These are phyloP conservation scores for Candida chauliodis DNA, from an alignment of 805 yeast genomes.

Conservation along the genomic window DNA sequence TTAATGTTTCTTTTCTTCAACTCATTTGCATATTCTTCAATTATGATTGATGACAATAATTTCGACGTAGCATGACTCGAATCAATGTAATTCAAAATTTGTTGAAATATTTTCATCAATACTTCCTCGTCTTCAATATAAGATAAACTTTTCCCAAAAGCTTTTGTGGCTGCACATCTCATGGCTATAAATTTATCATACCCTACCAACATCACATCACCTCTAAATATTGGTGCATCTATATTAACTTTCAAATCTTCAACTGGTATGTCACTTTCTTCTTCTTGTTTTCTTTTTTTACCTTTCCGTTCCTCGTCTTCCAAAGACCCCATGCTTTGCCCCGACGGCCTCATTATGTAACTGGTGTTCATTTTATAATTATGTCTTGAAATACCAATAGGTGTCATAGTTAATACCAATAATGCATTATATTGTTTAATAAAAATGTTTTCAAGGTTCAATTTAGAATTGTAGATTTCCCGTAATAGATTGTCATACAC, in stretches of 20 bases:
- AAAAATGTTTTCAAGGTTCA: constrained; percentile 50
- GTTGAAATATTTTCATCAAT: constrained; percentile 35
- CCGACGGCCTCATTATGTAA: constrained; percentile 79
- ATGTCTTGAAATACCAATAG: constrained; percentile 89
- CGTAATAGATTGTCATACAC: constrained; percentile 57
- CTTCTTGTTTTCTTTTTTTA: constrained; percentile 44
- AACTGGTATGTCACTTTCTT: constrained; percentile 41
- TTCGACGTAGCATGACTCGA: constrained; percentile 76
- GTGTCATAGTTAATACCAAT: constrained; percentile 76
- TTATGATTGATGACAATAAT: constrained; percentile 60
- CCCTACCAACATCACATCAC: constrained; percentile 87
- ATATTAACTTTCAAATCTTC: constrained; percentile 73
- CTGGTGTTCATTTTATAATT: constrained; percentile 78
- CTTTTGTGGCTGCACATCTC: constrained; percentile 70
- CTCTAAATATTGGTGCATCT: constrained; percentile 87
- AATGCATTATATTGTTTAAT: constrained; percentile 56
- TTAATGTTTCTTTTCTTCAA: constrained; percentile 15
- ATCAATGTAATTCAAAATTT: constrained; percentile 40
- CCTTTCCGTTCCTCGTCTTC: constrained; percentile 35
- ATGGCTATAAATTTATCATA: constrained; percentile 69
- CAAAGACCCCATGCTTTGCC: constrained; percentile 35
- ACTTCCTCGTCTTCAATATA: constrained; percentile 39
- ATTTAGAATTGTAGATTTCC: constrained; percentile 43
- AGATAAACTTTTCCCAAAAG: constrained; percentile 67
- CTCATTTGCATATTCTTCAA: constrained; percentile 61